A percentile compares a stretch with the other conserved stretches of the same genome.
Evolutionary conservation across 2,329 filamentous ascomycete genomes (phyloP).

Genomic region (Talaromyces sp.): DNA sequence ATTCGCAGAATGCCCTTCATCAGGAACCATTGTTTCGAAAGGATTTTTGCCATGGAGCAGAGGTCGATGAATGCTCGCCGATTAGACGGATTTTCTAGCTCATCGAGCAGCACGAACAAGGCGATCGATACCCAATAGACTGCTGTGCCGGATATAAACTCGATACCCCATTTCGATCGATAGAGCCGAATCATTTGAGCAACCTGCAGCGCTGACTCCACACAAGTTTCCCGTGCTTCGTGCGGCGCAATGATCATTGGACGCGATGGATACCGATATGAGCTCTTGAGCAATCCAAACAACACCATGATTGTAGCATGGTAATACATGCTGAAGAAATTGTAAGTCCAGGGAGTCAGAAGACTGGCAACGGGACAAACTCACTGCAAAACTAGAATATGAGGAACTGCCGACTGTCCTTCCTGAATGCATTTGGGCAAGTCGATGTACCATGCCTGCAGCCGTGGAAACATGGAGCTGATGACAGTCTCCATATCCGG

Average conservation of each 20-base stretch:
- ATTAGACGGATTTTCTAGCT: slow-evolving; percentile 26
- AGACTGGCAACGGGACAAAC: not conserved
- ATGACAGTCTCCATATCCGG: slow-evolving; percentile 21
- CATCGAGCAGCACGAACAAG: slow-evolving; percentile 30
- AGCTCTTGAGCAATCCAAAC: slow-evolving; percentile 27
- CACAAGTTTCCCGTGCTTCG: slow-evolving; percentile 24
- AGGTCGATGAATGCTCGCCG: slow-evolving; percentile 30
- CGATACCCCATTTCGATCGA: slow-evolving; percentile 32
- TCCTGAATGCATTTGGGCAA: slow-evolving; percentile 23
- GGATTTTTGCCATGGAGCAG: slow-evolving; percentile 25
- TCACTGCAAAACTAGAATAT: slow-evolving; percentile 29
- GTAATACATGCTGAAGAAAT: slow-evolving; percentile 37
- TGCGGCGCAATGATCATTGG: slow-evolving; percentile 16
- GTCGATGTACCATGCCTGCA: slow-evolving; percentile 24
- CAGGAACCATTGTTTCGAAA: slow-evolving; percentile 28
- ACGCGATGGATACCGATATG: slow-evolving; percentile 15
- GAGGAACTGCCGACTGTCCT: slow-evolving; percentile 21
- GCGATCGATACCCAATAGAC: slow-evolving; percentile 33
- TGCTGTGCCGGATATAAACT: slow-evolving; percentile 34
- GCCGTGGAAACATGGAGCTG: slow-evolving; percentile 23
- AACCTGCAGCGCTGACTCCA: slow-evolving; percentile 30
- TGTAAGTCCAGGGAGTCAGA: not conserved
- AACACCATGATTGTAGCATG: slow-evolving; percentile 38
- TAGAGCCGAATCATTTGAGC: slow-evolving; percentile 29
- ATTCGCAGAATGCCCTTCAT: slow-evolving; percentile 25